phyloP scores from a whole-genome alignment of 148 eudicot genomes.

The Rhododendron ferrugineum region DNA sequence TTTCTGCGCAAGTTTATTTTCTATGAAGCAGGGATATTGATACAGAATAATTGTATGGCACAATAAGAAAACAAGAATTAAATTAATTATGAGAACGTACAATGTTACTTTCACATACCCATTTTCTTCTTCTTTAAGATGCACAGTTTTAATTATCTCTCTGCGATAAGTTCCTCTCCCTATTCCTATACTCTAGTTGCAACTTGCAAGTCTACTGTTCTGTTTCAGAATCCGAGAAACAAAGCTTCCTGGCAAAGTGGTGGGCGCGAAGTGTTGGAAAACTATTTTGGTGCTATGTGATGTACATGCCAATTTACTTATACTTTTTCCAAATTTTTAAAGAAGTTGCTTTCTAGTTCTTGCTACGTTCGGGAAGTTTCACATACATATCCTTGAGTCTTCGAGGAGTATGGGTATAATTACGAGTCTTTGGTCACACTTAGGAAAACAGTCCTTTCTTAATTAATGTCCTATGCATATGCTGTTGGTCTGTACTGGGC shows the following conservation, averaged over 20 bases:
- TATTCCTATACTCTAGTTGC: not conserved
- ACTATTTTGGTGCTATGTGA: not conserved
- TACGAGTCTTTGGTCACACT: not conserved
- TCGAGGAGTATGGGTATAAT: not conserved
- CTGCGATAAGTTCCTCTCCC: not conserved
- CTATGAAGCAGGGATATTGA: not conserved
- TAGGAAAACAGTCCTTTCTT: not conserved
- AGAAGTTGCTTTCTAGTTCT: not conserved
- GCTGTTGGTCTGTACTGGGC: not conserved
- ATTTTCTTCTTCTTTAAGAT: not conserved
- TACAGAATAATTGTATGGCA: not conserved
- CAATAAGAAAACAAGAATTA: not conserved
- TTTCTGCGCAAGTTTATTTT: not conserved
- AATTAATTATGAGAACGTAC: not conserved
- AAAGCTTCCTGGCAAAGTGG: not conserved
- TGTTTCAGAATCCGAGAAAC: not conserved
- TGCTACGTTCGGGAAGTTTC: not conserved
- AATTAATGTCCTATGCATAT: not conserved
- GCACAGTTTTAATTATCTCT: not conserved
- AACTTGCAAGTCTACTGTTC: not conserved
- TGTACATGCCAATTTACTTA: not conserved
- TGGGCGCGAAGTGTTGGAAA: not conserved
- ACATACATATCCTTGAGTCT: not conserved
- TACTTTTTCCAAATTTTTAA: not conserved
- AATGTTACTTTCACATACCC: not conserved